Evolutionary conservation across 257 asterid genomes (phyloP).

Genomic region (Solanum boliviense): DNA sequence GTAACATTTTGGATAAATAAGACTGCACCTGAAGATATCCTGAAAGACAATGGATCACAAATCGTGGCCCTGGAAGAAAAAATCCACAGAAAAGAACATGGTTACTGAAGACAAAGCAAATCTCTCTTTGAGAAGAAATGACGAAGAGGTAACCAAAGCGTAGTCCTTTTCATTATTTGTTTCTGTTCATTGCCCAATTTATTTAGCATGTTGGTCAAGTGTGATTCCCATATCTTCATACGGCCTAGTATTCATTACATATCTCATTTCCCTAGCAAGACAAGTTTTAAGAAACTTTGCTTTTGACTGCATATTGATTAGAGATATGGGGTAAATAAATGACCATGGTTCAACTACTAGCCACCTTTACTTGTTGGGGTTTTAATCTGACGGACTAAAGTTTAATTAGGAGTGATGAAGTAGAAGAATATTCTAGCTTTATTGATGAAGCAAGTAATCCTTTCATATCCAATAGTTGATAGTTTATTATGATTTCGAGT

Average conservation of each 20-base stretch:
- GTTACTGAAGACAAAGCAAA: constrained; percentile 39
- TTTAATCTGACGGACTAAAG: neutral
- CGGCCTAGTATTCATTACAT: neutral
- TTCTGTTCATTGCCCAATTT: neutral
- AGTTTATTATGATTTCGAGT: neutral
- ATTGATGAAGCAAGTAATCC: neutral
- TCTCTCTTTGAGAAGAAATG: constrained; percentile 29
- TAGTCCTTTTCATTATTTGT: constrained; percentile 1
- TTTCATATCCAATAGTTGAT: neutral
- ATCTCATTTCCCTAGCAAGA: neutral
- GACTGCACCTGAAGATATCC: constrained; percentile 6
- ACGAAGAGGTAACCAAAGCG: constrained; percentile 38
- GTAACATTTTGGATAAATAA: constrained; percentile 12
- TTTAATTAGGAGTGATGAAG: neutral
- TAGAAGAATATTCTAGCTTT: neutral
- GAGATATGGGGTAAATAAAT: neutral
- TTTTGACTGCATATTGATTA: neutral
- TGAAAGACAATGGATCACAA: constrained; percentile 53
- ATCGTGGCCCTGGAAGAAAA: constrained; percentile 85
- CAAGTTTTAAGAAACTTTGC: neutral
- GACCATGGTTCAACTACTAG: neutral
- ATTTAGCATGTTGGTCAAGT: neutral
- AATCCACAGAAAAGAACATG: constrained; percentile 52
- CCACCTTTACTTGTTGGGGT: neutral
- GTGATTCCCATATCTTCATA: neutral